Base-by-base conservation (phyloP, 192 early-diverging fungal species). In the Umbelopsis ramanniana region DNA sequence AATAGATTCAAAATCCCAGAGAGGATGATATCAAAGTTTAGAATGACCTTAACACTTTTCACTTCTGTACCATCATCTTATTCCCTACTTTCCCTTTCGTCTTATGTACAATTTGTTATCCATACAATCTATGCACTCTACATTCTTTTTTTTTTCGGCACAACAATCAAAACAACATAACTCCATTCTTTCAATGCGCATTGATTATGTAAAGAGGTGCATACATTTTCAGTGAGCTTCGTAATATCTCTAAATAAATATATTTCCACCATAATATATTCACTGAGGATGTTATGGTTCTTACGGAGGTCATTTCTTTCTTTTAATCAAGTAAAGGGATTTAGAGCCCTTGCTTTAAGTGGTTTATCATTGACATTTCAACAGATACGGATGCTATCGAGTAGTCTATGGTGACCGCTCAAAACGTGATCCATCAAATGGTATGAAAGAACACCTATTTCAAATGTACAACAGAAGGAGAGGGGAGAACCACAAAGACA, bases 51-150 rank as follows among this genome's bases (percentile, higher is more conserved):
- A 37, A 2, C 57, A 11, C 11, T 2, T 35, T 35, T 8, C 11
- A 26, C 33, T 29, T 19, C 10, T 63, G 57, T 63, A 63, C 15
- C 26, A 63, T 63, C 57, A 63, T 38, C 33, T 63, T 26, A 63
- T 17, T 37, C 4, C 35, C 17, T 38, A 6, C 6, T 12, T 63
- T 29, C 19, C 19, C 17, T 19, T 48, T 50, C 48, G 48, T 50
- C n/a, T 10, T 50, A 50, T 50, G 48, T 21, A 17, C 48, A 10
- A 50, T 17, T 50, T 43, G 40, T 43, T 43, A 43, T 43, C 11
- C 40, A 21, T 50, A 50, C 48, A 19, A 21, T 50, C 17, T 50
- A 50, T 50, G 40, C 40, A 43, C 40, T 43, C 40, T 43, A 50
- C 5, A 15, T 15, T 46, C 4, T 46, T 46, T 46, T 21, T 21